These are phyloP conservation scores for Neonectria hederae DNA, from an alignment of 2,329 filamentous ascomycete genomes.

Conservation along the genomic window DNA sequence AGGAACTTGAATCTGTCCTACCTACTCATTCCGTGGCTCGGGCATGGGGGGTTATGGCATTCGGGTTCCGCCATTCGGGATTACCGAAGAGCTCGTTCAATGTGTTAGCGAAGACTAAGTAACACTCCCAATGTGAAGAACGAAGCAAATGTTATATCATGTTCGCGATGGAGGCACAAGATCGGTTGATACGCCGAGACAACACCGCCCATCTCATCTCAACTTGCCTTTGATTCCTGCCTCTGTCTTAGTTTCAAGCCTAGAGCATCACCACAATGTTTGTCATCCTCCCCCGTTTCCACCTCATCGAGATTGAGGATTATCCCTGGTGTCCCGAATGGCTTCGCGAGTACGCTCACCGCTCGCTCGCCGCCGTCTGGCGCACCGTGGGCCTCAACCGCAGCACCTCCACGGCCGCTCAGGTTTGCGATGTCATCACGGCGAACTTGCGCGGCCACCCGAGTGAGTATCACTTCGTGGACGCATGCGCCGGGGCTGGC, in stretches of 20 bases:
- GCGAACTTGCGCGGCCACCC: conserved; percentile 30
- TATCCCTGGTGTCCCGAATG: conserved; percentile 37
- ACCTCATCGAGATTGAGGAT: conserved; percentile 37
- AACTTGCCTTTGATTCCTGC: neutral
- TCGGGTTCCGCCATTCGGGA: conserved; percentile 26
- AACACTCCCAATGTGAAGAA: neutral
- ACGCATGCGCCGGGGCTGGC: conserved; percentile 33
- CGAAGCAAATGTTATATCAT: conserved; percentile 2
- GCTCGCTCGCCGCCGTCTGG: conserved; percentile 34
- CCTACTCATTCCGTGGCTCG: neutral
- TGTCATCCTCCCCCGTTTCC: conserved; percentile 34
- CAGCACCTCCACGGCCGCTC: conserved; percentile 28
- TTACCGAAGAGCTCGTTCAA: neutral
- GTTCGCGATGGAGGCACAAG: neutral
- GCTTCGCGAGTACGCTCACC: conserved; percentile 37
- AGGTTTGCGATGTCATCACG: conserved; percentile 35
- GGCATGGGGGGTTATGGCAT: neutral
- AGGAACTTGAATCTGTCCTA: neutral
- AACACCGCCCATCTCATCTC: neutral
- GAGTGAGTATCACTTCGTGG: conserved; percentile 35
- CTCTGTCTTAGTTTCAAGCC: neutral
- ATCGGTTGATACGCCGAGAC: too few relatives aligned
- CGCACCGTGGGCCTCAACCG: conserved; percentile 35
- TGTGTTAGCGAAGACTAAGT: neutral
- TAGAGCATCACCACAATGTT: conserved; percentile 22